A percentile compares a stretch with the other conserved stretches of the same genome.
Conservation (phyloP, 2,329 filamentous ascomycete species). For the Penicillium paneum region DNA sequence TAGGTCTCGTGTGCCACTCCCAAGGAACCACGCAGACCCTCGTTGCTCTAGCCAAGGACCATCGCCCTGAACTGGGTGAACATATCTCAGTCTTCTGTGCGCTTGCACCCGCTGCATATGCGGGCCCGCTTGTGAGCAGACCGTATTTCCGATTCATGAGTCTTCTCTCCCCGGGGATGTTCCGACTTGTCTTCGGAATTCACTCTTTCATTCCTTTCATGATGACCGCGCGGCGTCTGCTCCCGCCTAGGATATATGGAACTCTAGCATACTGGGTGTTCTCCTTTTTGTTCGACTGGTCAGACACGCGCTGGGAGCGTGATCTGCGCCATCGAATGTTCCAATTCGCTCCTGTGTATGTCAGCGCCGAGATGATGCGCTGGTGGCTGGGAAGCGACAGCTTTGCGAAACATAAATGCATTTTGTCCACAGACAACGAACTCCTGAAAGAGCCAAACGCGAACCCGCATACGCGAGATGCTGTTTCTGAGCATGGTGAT, state of each 20-base stretch:
- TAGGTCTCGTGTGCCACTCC: conserved; percentile 81
- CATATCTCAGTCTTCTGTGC: conserved; percentile 88
- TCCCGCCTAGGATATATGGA: conserved; percentile 70
- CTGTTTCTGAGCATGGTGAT: conserved; percentile 13
- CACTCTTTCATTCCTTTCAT: conserved; percentile 92
- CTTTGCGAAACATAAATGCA: conserved; percentile 81
- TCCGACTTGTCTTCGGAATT: conserved; percentile 81
- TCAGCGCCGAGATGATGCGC: conserved; percentile 83
- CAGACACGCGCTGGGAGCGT: conserved; percentile 78
- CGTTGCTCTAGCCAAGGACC: conserved; percentile 83
- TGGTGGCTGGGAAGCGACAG: conserved; percentile 93
- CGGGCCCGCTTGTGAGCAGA: conserved; percentile 78
- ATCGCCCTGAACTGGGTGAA: conserved; percentile 77
- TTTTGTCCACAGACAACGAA: conserved; percentile 73
- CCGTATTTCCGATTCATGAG: conserved; percentile 92
- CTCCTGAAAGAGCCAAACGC: conserved; percentile 58
- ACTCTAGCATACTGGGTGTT: conserved; percentile 85
- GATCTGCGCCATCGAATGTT: conserved; percentile 79
- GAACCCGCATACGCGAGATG: conserved; percentile 24
- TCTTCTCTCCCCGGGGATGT: conserved; percentile 70
- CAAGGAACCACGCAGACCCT: conserved; percentile 89
- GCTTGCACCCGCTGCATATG: conserved; percentile 84
- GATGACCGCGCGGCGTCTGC: conserved; percentile 72
- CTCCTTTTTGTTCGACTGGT: conserved; percentile 85
- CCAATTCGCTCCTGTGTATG: conserved; percentile 87